phyloP scores from a whole-genome alignment of 2,329 filamentous ascomycete genomes.

The Aspergillus fijiensis region DNA sequence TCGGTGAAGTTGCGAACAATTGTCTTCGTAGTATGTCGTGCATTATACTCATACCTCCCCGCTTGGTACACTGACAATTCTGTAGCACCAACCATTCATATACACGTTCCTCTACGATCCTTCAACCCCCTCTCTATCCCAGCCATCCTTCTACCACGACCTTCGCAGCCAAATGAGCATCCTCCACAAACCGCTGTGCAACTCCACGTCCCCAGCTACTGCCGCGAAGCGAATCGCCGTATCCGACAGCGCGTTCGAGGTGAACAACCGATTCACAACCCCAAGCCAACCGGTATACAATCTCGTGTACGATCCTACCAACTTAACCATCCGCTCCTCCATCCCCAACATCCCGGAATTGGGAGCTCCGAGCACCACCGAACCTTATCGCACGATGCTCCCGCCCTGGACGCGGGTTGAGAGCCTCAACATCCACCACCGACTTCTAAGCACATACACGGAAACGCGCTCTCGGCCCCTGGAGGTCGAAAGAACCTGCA shows the following conservation, averaged over 20 bases:
- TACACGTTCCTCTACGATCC: slow-evolving; percentile 52
- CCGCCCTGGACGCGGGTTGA: slow-evolving; percentile 55
- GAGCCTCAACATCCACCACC: slow-evolving; percentile 61
- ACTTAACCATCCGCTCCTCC: slow-evolving; percentile 59
- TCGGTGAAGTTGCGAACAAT: slow-evolving; percentile 38
- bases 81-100: slow-evolving; percentile 50
- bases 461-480: slow-evolving; percentile 48
- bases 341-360: slow-evolving; percentile 64
- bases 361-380: slow-evolving; percentile 32
- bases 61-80: slow-evolving; percentile 9
- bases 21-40: slow-evolving; percentile 42
- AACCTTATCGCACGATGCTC: slow-evolving; percentile 9
- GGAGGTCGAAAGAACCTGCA: slow-evolving; percentile 61
- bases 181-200: slow-evolving; percentile 47
- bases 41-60: neutral
- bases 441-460: slow-evolving; percentile 58
- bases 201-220: slow-evolving; percentile 47
- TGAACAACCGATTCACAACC: slow-evolving; percentile 29
- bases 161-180: slow-evolving; percentile 52
- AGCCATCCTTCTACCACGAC: slow-evolving; percentile 47
- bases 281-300: slow-evolving; percentile 54
- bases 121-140: slow-evolving; percentile 41
- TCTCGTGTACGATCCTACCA: slow-evolving; percentile 60
- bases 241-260: slow-evolving; percentile 34
- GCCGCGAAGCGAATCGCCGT: slow-evolving; percentile 40